Base-by-base conservation (phyloP, 177 flowering plant genomes). In the Tripterygium wilfordii region DNA sequence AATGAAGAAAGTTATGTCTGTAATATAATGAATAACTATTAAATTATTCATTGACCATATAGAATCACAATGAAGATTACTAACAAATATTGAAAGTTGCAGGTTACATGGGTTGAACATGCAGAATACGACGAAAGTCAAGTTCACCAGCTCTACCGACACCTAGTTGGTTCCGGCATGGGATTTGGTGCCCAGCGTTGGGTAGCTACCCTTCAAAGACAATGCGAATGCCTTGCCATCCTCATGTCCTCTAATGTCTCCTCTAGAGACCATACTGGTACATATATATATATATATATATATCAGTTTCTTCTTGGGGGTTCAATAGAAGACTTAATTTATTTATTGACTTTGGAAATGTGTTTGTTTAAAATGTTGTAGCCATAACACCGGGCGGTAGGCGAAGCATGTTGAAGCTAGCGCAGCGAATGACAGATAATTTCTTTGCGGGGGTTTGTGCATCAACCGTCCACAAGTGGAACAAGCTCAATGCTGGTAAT, bases 101-200 rank as follows among this genome's bases (percentile, higher is more conserved):
- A 92, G 98, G 96, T 92, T 15, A 85, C 88, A 17, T 92, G 98
- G 96, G 95, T 92, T 5, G 96, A 92, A 53, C 98, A 92, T 64
- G 83, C 90, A 12, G 98, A 85, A 43, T 92, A 88, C 54, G 91
- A 88, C 5, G 94, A 82, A 45, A 69, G 70, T 22, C 54, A 57
- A 5, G 64, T 79, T 4, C 98, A 92, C 66, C 88, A 71, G 38
- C 85, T 92, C 12, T 92, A 78, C 64, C 81, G 88, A 15, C 85
- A 82, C 0, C 48, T 88, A 35, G 56, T 92, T 13, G 53, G 76
- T 21, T 56, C 96, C n/a, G 94, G 98, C 39, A 72, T 88, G 87
- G 98, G 85, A 20, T 88, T 92, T 35, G 98, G 98, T 1, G 94
- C 98, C 1, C 94, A 84, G 26, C 59, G 94, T 15, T 92, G 98